Evolutionary conservation across 2,329 filamentous ascomycete genomes (phyloP).

Genomic region (Colletotrichum liaoningense): DNA sequence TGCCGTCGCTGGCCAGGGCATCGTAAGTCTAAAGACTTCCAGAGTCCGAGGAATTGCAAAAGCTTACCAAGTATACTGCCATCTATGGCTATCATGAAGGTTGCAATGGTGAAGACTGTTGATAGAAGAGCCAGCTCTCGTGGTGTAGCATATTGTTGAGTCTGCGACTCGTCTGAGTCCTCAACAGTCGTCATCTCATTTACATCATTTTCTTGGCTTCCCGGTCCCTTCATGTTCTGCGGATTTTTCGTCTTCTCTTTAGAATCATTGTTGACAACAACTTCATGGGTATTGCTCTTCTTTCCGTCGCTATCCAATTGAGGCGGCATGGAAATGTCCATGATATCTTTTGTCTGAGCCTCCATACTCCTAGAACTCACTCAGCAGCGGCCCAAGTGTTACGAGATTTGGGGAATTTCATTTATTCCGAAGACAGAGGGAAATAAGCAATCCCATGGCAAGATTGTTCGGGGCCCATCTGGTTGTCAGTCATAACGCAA

Average conservation of each 20-base stretch:
- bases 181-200: neutral
- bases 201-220: neutral
- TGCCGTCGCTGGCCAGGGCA: constrained; percentile 40
- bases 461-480: neutral
- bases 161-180: neutral
- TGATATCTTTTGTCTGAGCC: neutral
- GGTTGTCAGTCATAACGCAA: too few relatives aligned
- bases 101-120: neutral
- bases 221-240: neutral
- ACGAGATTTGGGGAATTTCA: neutral
- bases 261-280: too few relatives aligned
- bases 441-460: too few relatives aligned
- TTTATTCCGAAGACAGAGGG: neutral
- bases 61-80: neutral
- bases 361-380: neutral
- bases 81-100: constrained; percentile 7
- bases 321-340: neutral
- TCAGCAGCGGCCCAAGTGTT: neutral
- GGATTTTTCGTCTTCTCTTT: neutral
- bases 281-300: neutral
- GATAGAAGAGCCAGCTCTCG: neutral
- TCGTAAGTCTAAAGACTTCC: neutral
- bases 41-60: too few relatives aligned
- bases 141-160: neutral
- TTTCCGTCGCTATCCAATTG: too few relatives aligned